Evolutionary conservation across 169 alveolate species (phyloP).

Genomic region (Eimeria acervulina): DNA sequence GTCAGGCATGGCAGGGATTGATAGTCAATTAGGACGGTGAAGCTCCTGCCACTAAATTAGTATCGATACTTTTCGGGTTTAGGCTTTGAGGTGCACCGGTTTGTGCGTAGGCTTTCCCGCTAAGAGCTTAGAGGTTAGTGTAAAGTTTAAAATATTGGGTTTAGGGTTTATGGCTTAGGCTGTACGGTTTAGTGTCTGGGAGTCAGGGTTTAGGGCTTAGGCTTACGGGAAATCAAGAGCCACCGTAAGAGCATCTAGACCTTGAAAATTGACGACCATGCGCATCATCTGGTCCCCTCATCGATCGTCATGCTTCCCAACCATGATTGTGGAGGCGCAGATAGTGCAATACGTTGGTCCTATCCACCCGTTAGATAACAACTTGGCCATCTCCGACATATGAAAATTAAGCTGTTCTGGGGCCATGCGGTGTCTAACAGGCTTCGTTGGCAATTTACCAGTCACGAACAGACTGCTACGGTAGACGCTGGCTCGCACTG

Average conservation of each 20-base stretch:
- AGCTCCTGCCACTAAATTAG: not conserved
- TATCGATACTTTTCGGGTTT: not conserved
- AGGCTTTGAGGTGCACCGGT: too few species aligned
- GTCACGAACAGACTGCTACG: not conserved
- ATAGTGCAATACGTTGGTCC: not conserved
- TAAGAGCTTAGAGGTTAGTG: too few species aligned
- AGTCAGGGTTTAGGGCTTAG: not conserved
- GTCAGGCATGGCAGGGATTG: not conserved
- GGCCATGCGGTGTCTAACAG: not conserved
- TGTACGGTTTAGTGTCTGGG: too few species aligned
- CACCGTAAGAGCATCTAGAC: too few species aligned
- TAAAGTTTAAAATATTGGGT: too few species aligned
- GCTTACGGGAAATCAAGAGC: too few species aligned
- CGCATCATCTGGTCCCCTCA: too few species aligned
- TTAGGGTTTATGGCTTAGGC: not conserved
- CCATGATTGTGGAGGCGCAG: not conserved
- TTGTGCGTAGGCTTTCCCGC: too few species aligned
- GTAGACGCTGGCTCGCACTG: not conserved
- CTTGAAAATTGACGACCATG: too few species aligned
- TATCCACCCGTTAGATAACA: not conserved
- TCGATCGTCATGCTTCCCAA: too few species aligned
- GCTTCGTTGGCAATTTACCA: not conserved
- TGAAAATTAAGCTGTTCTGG: not conserved
- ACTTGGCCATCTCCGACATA: not conserved
- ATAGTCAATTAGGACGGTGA: not conserved